Percentiles rank a stretch among this genome's conserved stretches.
phyloP scores from a whole-genome alignment of 1,284 basidiomycete genomes.

The Boletus chippewaensis region DNA sequence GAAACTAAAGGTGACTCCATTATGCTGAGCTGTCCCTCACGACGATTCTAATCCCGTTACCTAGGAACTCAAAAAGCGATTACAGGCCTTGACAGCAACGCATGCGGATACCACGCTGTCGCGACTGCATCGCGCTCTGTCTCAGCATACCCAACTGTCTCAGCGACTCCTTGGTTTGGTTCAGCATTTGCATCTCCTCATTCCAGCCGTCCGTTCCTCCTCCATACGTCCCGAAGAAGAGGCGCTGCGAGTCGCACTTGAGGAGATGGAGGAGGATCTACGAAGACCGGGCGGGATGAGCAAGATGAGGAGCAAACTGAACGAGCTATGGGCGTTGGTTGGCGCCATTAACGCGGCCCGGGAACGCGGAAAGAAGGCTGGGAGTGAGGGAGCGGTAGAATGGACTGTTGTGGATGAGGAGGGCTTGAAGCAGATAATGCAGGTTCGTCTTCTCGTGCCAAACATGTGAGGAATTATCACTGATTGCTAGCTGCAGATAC shows the following conservation, averaged over 20 bases:
- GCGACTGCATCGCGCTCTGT: slow-evolving; percentile 60
- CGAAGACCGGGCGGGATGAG: slow-evolving; percentile 44
- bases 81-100: slow-evolving; percentile 57
- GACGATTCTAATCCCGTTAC: slow-evolving; percentile 3
- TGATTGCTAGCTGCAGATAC: slow-evolving; percentile 44
- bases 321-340: slow-evolving; percentile 81
- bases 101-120: slow-evolving; percentile 67
- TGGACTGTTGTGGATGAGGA: slow-evolving; percentile 87
- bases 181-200: slow-evolving; percentile 72
- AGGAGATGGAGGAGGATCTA: slow-evolving; percentile 72
- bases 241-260: slow-evolving; percentile 58
- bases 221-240: slow-evolving; percentile 82
- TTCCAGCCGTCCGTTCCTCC: slow-evolving; percentile 71
- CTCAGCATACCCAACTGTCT: slow-evolving; percentile 64
- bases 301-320: slow-evolving; percentile 67
- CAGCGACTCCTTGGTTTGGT: slow-evolving; percentile 71
- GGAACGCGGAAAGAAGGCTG: slow-evolving; percentile 46
- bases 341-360: slow-evolving; percentile 67
- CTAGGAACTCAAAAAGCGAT: slow-evolving; percentile 63
- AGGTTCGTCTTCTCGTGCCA: slow-evolving; percentile 41
- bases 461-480: not conserved
- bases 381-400: slow-evolving; percentile 39
- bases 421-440: slow-evolving; percentile 67
- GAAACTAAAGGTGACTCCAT: slow-evolving; percentile 48
- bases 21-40: not conserved